Evolutionary conservation across 2,329 filamentous ascomycete species (phyloP).

Genomic region (Phaeosphaeriaceae sp.): DNA sequence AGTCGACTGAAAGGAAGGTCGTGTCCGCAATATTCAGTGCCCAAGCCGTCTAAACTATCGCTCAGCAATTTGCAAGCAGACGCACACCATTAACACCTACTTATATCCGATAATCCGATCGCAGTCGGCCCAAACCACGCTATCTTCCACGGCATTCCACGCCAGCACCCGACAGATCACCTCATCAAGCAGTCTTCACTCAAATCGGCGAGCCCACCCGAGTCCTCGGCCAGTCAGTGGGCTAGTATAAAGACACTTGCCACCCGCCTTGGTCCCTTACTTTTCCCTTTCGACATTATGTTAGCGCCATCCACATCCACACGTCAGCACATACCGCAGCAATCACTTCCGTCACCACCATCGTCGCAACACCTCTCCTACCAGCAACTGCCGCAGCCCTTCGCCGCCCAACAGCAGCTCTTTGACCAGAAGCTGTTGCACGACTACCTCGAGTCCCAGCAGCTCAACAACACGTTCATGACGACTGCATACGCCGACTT

Average conservation of each 20-base stretch:
- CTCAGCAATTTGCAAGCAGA: slow-evolving; percentile 45
- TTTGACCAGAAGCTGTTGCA: slow-evolving; percentile 45
- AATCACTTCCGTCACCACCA: slow-evolving; percentile 39
- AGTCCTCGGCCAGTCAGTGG: slow-evolving; percentile 36
- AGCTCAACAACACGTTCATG: slow-evolving; percentile 42
- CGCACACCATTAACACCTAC: slow-evolving; percentile 18
- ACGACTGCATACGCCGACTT: slow-evolving; percentile 41
- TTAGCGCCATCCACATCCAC: slow-evolving; percentile 46
- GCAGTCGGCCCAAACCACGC: slow-evolving; percentile 25
- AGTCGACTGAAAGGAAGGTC: slow-evolving; percentile 31
- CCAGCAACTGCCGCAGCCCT: slow-evolving; percentile 33
- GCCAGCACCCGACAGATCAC: slow-evolving; percentile 38
- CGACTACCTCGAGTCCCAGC: slow-evolving; percentile 48
- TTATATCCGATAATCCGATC: slow-evolving; percentile 38
- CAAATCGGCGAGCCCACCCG: slow-evolving; percentile 36
- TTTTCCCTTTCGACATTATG: slow-evolving; percentile 44
- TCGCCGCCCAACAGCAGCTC: slow-evolving; percentile 30
- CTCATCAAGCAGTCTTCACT: slow-evolving; percentile 36
- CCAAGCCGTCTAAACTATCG: slow-evolving; percentile 35
- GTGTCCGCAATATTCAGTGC: slow-evolving; percentile 25
- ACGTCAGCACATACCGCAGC: slow-evolving; percentile 44
- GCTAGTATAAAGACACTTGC: slow-evolving; percentile 48
- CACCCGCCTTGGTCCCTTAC: slow-evolving; percentile 44
- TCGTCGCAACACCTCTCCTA: slow-evolving; percentile 37
- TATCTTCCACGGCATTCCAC: slow-evolving; percentile 27